A percentile compares a stretch with the other conserved stretches of the same genome.
These are phyloP conservation scores for Teratosphaeria zuluensis DNA, from an alignment of 2,329 filamentous ascomycete species.

Conservation along the genomic window DNA sequence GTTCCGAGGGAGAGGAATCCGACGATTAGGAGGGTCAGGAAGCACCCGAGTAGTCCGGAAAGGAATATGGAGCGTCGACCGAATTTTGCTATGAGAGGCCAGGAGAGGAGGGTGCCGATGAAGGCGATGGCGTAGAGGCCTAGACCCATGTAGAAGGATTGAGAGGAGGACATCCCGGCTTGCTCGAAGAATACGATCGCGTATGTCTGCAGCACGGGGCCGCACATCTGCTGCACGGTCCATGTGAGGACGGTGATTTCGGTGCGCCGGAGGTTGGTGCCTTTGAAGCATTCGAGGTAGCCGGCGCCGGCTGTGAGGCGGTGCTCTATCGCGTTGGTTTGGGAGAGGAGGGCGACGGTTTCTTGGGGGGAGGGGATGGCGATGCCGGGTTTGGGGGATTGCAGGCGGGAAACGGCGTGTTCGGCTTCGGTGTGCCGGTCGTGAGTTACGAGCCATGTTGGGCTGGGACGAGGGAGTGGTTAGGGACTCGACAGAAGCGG, in stretches of 20 bases:
- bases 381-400: slow-evolving; percentile 7
- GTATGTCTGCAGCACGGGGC: slow-evolving; percentile 25
- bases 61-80: slow-evolving; percentile 34
- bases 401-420: slow-evolving; percentile 21
- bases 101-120: slow-evolving; percentile 15
- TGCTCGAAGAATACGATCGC: slow-evolving; percentile 30
- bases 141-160: slow-evolving; percentile 29
- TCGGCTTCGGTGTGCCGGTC: slow-evolving; percentile 19
- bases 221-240: slow-evolving; percentile 25
- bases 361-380: slow-evolving; percentile 17
- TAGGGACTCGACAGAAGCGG: no score
- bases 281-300: slow-evolving; percentile 44
- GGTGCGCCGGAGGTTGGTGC: slow-evolving; percentile 37
- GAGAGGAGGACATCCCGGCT: slow-evolving; percentile 25
- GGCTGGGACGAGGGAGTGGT: no score
- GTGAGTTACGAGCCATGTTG: slow-evolving; percentile 22
- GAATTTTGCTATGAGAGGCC: slow-evolving; percentile 24
- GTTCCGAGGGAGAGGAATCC: slow-evolving; percentile 12
- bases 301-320: slow-evolving; percentile 37
- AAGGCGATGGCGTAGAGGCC: slow-evolving; percentile 13
- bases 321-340: slow-evolving; percentile 43
- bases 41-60: slow-evolving; percentile 9
- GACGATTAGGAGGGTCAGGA: slow-evolving; percentile 9
- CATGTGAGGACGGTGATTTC: slow-evolving; percentile 32
- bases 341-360: slow-evolving; percentile 28